These are phyloP conservation scores for Proliferodiscus dingleyae DNA, from an alignment of 2,329 filamentous ascomycete species.

Conservation along the genomic window DNA sequence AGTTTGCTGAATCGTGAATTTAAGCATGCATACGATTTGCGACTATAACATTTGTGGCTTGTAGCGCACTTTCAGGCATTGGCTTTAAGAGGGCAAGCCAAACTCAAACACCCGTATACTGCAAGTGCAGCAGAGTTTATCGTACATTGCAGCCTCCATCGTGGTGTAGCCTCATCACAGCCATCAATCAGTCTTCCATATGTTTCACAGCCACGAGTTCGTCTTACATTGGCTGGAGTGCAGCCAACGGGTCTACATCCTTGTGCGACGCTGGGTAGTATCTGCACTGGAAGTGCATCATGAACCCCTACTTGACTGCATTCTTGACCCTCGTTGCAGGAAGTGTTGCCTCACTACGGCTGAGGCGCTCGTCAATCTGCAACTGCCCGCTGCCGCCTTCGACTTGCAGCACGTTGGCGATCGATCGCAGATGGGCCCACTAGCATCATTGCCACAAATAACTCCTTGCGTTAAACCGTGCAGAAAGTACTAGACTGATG, in stretches of 20 bases:
- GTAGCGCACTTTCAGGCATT: too few species aligned
- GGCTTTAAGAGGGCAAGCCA: too few species aligned
- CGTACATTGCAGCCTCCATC: too few species aligned
- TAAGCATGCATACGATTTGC: conserved; percentile 6
- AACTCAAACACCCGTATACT: too few species aligned
- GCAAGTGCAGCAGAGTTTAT: neutral
- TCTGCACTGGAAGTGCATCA: neutral
- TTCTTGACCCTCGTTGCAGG: neutral
- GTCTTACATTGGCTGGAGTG: conserved; percentile 12
- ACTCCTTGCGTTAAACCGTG: conserved; percentile 8
- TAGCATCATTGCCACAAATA: neutral
- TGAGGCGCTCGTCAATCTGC: conserved; percentile 12
- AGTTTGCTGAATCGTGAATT: too few species aligned
- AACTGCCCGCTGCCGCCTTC: neutral
- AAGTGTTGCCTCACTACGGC: conserved; percentile 2
- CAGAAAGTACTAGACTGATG: neutral
- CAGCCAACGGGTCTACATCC: conserved; percentile 2
- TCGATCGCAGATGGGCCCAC: conserved; percentile 1
- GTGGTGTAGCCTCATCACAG: too few species aligned
- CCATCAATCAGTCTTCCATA: too few species aligned
- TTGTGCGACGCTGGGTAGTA: conserved; percentile 16
- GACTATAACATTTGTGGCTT: conserved; percentile 1
- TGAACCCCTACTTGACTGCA: neutral
- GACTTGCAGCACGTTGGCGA: neutral
- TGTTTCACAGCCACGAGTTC: conserved; percentile 19